Conservation (phyloP, 2,329 filamentous ascomycete species). For the Trichoderma guizhouense region DNA sequence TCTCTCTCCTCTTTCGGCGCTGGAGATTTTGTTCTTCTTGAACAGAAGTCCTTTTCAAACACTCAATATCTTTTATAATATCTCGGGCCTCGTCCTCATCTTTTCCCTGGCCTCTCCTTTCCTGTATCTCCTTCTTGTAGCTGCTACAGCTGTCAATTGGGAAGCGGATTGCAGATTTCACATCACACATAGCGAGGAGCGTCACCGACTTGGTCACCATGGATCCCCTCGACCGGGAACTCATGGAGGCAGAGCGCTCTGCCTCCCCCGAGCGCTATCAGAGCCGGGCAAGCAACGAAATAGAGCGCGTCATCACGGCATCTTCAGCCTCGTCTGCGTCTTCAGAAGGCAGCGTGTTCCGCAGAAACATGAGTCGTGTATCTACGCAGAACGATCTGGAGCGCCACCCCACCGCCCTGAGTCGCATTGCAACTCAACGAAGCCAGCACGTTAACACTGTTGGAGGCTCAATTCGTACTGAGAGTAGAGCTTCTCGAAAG, state of each 20-base stretch:
- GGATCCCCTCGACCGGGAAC: slow-evolving; percentile 50
- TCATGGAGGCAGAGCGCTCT: slow-evolving; percentile 53
- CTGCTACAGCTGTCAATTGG: neutral
- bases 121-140: neutral
- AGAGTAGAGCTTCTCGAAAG: slow-evolving; percentile 48
- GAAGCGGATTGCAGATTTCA: neutral
- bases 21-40: too few relatives aligned
- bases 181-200: neutral
- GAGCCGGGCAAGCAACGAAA: slow-evolving; percentile 47
- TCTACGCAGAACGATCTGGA: slow-evolving; percentile 66
- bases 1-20: neutral
- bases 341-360: slow-evolving; percentile 37
- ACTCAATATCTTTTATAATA: neutral
- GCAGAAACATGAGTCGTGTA: slow-evolving; percentile 55
- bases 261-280: slow-evolving; percentile 44
- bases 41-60: neutral
- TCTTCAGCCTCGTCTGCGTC: slow-evolving; percentile 51
- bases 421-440: slow-evolving; percentile 66
- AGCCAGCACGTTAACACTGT: slow-evolving; percentile 72
- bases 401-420: slow-evolving; percentile 64
- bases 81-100: neutral
- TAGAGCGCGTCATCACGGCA: slow-evolving; percentile 57
- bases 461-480: slow-evolving; percentile 44
- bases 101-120: neutral
- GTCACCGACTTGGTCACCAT: slow-evolving; percentile 26